Percentiles rank a stretch among this genome's conserved stretches.
These are phyloP conservation scores for Gonium pectorale DNA, from an alignment of 139 green algal species.

Conservation along the genomic window DNA sequence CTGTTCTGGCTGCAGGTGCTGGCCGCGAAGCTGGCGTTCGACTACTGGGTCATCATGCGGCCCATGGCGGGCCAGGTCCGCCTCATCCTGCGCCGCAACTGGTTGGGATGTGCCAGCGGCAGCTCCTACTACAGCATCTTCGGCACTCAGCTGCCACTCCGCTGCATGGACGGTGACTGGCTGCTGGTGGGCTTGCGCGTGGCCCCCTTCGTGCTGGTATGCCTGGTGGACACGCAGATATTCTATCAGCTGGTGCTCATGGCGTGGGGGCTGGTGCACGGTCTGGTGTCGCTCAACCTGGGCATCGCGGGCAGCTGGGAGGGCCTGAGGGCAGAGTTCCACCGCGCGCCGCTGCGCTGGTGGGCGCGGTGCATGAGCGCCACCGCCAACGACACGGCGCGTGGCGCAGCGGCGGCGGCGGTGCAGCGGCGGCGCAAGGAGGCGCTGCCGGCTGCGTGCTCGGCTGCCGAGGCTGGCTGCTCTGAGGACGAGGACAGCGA, in stretches of 20 bases:
- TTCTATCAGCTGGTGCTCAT: conserved; percentile 58
- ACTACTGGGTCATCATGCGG: conserved; percentile 64
- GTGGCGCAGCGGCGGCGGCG: not conserved
- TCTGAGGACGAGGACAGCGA: not conserved
- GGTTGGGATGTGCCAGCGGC: not conserved
- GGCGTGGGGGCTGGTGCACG: conserved; percentile 16
- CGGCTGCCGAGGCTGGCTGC: not conserved
- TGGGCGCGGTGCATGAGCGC: conserved; percentile 22
- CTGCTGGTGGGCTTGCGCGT: conserved; percentile 44
- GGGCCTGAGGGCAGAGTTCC: conserved; percentile 16
- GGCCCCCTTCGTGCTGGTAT: conserved; percentile 56
- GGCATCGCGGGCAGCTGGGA: conserved; percentile 21
- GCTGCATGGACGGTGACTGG: conserved; percentile 55
- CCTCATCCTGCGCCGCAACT: conserved; percentile 29
- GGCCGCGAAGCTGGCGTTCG: conserved; percentile 61
- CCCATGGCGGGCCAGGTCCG: conserved; percentile 44
- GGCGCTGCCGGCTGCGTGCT: not conserved
- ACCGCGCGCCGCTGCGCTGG: conserved; percentile 17
- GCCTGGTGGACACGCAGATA: conserved; percentile 58
- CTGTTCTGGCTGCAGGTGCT: conserved; percentile 59
- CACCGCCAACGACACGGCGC: not conserved
- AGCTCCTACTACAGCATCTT: not conserved
- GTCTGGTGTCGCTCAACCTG: conserved; percentile 20
- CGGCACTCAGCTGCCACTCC: conserved; percentile 25
- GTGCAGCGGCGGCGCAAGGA: not conserved